Conservation (phyloP, 768 basidiomycete genomes). For the Pisolithus sp. region DNA sequence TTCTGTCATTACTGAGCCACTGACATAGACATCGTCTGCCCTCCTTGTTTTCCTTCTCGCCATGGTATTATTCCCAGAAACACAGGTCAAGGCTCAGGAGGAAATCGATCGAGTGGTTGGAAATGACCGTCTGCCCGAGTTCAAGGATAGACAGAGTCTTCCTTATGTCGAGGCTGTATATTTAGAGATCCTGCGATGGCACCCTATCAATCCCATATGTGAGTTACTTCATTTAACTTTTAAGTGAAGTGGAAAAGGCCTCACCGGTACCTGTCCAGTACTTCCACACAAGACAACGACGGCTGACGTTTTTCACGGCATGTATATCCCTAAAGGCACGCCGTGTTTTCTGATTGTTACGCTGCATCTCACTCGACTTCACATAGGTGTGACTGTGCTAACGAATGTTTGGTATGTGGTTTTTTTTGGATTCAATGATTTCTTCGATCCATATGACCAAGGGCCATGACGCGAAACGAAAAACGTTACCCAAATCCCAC, state of each 20-base stretch:
- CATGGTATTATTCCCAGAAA: conserved; percentile 13
- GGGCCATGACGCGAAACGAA: conserved; percentile 46
- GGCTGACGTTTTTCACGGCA: conserved; percentile 22
- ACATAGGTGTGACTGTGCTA: conserved; percentile 15
- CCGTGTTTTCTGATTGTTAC: background rate
- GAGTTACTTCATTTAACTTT: background rate
- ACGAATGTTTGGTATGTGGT: conserved; percentile 18
- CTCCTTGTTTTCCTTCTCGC: conserved; percentile 12
- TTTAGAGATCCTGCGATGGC: conserved; percentile 6
- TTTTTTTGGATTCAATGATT: background rate
- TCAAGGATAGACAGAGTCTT: conserved; percentile 5
- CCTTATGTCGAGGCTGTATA: conserved; percentile 13
- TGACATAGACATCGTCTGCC: background rate
- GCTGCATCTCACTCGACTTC: background rate
- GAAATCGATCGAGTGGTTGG: conserved; percentile 16
- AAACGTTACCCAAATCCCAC: conserved; percentile 44
- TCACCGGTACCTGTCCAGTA: conserved; percentile 2
- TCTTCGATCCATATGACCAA: conserved; percentile 8
- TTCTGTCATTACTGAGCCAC: background rate
- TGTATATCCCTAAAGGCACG: conserved; percentile 27
- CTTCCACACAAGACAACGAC: conserved; percentile 16
- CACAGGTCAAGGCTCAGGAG: conserved; percentile 10
- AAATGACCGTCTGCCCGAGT: conserved; percentile 7
- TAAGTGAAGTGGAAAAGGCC: background rate
- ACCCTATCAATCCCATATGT: conserved; percentile 3